These are phyloP conservation scores for Ophiostoma quercus DNA, from an alignment of 2,329 filamentous ascomycete genomes.

Conservation along the genomic window DNA sequence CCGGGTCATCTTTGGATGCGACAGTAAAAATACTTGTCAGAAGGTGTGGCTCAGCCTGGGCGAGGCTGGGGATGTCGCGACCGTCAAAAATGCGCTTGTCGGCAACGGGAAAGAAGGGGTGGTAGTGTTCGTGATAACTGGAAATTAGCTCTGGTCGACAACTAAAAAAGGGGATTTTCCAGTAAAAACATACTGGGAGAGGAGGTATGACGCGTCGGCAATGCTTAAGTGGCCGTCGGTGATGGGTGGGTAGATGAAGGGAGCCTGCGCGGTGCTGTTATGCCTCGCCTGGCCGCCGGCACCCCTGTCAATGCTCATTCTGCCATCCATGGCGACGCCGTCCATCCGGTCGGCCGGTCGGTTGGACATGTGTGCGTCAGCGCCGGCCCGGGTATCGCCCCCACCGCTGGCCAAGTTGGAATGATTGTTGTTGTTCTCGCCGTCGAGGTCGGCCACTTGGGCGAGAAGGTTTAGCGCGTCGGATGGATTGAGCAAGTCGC, in stretches of 20 bases:
- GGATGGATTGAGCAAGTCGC: slow-evolving; percentile 40
- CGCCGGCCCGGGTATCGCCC: neutral
- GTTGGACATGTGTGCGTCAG: neutral
- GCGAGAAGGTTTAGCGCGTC: slow-evolving; percentile 40
- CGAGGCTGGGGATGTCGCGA: slow-evolving; percentile 46
- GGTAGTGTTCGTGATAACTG: slow-evolving; percentile 57
- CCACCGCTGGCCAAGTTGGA: neutral
- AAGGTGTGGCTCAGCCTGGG: slow-evolving; percentile 58
- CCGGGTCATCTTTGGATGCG: slow-evolving; percentile 63
- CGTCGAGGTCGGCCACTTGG: slow-evolving; percentile 39
- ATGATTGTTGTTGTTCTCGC: slow-evolving; percentile 12
- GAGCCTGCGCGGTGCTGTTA: neutral
- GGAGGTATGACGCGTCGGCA: slow-evolving; percentile 30
- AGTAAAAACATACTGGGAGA: slow-evolving; percentile 29
- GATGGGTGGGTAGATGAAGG: slow-evolving; percentile 34
- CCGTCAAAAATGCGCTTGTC: slow-evolving; percentile 55
- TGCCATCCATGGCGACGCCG: neutral
- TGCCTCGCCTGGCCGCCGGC: neutral
- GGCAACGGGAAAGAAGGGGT: slow-evolving; percentile 65
- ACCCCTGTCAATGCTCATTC: neutral
- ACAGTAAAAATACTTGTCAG: slow-evolving; percentile 66
- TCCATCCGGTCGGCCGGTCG: neutral
- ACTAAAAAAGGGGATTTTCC: neutral
- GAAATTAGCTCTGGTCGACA: neutral
- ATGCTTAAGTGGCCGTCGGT: slow-evolving; percentile 32